Conservation (phyloP, 208 protist genomes). For the Wallacemonas collosoma region DNA sequence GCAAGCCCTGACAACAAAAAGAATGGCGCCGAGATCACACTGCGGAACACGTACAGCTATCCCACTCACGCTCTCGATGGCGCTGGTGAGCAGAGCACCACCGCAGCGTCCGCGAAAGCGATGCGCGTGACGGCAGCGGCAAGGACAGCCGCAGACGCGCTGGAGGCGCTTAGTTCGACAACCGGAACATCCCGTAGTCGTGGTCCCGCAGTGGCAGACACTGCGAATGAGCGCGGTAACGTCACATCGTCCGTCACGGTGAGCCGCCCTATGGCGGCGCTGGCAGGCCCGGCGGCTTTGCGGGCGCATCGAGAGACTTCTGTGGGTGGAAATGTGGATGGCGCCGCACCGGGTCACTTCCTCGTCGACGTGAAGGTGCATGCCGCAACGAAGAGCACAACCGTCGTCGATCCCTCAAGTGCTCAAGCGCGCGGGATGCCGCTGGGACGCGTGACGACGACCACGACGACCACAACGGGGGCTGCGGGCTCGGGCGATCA, state of each 20-base stretch:
- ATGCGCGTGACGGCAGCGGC: neutral
- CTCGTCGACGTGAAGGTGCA: constrained; percentile 20
- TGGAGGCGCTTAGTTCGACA: constrained; percentile 3
- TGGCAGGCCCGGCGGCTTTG: neutral
- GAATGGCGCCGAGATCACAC: neutral
- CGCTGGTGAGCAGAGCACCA: too few relatives aligned
- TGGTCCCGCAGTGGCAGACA: neutral
- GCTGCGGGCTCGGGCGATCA: neutral
- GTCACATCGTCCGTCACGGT: neutral
- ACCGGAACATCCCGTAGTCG: neutral
- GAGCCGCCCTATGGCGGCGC: constrained; percentile 4
- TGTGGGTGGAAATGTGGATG: neutral
- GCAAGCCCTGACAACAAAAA: neutral
- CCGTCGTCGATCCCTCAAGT: constrained; percentile 1
- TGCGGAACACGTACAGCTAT: neutral
- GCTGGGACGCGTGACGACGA: neutral
- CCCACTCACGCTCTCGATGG: neutral
- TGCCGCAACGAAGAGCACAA: constrained; percentile 8
- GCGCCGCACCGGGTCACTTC: constrained; percentile 9
- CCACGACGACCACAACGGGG: constrained; percentile 9
- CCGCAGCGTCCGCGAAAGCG: too few relatives aligned
- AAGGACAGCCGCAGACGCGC: neutral
- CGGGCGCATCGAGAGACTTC: constrained; percentile 6
- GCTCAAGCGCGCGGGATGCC: neutral
- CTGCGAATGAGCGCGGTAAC: neutral